A percentile compares a stretch with the other conserved stretches of the same genome.
phyloP scores from a whole-genome alignment of 495 filamentous ascomycete genomes.

The Penicillium silybi region DNA sequence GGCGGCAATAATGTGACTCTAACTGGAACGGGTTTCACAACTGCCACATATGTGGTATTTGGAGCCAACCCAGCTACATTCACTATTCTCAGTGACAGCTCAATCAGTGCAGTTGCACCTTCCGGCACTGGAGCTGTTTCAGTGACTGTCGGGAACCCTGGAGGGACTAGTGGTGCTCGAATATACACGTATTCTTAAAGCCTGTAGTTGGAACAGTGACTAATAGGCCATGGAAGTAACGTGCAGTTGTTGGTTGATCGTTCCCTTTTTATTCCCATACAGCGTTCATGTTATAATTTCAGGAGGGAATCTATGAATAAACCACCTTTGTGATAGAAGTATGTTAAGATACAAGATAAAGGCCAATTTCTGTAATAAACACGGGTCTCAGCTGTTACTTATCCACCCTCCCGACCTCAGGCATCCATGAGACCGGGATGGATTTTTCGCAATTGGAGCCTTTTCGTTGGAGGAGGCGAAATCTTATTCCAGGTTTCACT shows the following conservation, averaged over 20 bases:
- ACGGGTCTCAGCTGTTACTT: too few relatives aligned
- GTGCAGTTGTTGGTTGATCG: neutral
- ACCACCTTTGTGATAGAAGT: too few relatives aligned
- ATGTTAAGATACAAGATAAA: too few relatives aligned
- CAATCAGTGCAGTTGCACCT: neutral
- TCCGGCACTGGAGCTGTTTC: neutral
- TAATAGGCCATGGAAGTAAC: neutral
- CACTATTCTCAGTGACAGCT: neutral
- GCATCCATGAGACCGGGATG: too few relatives aligned
- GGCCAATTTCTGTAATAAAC: too few relatives aligned
- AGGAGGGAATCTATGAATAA: too few relatives aligned
- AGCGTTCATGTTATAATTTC: too few relatives aligned
- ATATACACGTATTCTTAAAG: neutral
- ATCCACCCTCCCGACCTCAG: too few relatives aligned
- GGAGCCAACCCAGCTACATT: neutral
- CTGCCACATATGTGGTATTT: neutral
- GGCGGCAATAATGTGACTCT: neutral
- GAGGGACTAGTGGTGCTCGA: slow-evolving; percentile 1
- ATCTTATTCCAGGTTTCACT: too few relatives aligned
- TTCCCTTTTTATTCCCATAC: too few relatives aligned
- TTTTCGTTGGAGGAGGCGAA: too few relatives aligned
- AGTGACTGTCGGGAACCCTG: neutral
- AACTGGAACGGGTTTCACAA: neutral
- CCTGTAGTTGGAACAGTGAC: neutral
- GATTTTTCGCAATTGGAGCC: too few relatives aligned